Conservation (phyloP, 2,329 filamentous ascomycete species). For the Remersonia thermophila region DNA sequence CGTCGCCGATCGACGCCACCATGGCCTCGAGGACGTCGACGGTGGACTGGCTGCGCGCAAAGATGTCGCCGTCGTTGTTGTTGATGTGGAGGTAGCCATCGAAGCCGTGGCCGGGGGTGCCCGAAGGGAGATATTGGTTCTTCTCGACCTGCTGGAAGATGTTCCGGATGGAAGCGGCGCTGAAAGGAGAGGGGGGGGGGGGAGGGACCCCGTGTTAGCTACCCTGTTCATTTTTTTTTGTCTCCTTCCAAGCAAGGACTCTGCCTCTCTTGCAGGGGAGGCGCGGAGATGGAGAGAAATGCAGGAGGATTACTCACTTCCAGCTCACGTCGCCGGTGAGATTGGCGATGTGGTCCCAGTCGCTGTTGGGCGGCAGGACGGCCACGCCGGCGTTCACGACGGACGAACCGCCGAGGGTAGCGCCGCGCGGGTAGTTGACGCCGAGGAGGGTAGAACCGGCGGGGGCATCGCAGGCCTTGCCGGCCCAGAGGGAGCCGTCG, state of each 20-base stretch:
- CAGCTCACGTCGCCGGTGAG: conserved; percentile 14
- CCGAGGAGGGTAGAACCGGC: conserved; percentile 19
- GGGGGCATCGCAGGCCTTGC: conserved; percentile 13
- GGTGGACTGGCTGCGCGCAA: conserved; percentile 6
- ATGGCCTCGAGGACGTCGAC: conserved; percentile 5
- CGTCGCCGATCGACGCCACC: conserved; percentile 8
- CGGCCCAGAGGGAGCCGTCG: conserved; percentile 20
- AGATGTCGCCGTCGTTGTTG: conserved; percentile 6
- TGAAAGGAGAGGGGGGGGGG: not conserved
- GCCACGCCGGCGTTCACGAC: conserved; percentile 23
- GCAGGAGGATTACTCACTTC: conserved; percentile 13
- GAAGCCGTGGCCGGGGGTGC: conserved; percentile 30
- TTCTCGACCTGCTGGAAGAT: conserved; percentile 32
- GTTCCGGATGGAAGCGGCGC: conserved; percentile 26
- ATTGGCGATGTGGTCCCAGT: conserved; percentile 20
- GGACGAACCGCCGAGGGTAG: conserved; percentile 26
- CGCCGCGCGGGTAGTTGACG: conserved; percentile 27
- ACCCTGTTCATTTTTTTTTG: too few species aligned
- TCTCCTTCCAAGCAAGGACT: too few species aligned
- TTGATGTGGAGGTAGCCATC: conserved; percentile 26
- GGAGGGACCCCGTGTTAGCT: too few species aligned
- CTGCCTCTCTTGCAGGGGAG: too few species aligned
- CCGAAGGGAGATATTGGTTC: conserved; percentile 28
- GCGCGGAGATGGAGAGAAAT: too few species aligned
- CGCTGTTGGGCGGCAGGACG: conserved; percentile 22